These are phyloP conservation scores for Phoma sp. DNA, from an alignment of 2,329 filamentous ascomycete species.

Conservation along the genomic window DNA sequence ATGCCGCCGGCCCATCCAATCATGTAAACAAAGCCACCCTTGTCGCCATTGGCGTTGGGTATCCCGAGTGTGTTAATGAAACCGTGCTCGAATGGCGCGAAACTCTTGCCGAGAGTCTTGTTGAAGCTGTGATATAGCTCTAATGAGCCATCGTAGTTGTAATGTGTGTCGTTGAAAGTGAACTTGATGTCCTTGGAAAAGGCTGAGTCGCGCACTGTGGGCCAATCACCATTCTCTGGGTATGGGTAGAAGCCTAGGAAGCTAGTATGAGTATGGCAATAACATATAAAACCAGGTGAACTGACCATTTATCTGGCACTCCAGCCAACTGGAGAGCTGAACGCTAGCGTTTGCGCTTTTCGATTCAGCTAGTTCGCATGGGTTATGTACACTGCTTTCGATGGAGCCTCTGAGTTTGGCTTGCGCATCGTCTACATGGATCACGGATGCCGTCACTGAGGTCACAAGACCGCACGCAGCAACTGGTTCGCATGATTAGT, in stretches of 20 bases:
- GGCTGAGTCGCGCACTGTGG: conserved; percentile 27
- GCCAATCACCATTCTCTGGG: conserved; percentile 41
- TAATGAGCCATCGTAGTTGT: conserved; percentile 39
- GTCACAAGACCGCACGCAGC: background rate
- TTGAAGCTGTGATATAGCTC: conserved; percentile 40
- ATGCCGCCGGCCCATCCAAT: conserved; percentile 44
- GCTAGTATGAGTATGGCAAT: background rate
- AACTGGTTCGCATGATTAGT: background rate
- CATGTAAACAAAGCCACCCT: conserved; percentile 43
- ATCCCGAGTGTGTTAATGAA: conserved; percentile 38
- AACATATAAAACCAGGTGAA: background rate
- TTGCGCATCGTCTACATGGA: background rate
- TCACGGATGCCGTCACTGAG: background rate
- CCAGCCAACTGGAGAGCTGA: conserved; percentile 40
- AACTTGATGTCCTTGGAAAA: conserved; percentile 39
- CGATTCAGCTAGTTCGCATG: conserved; percentile 34
- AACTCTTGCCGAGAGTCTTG: conserved; percentile 33
- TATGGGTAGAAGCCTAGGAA: conserved; percentile 40
- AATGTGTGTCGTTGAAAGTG: conserved; percentile 44
- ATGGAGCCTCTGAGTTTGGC: background rate
- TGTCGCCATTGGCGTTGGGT: conserved; percentile 40
- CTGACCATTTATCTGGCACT: conserved; percentile 42
- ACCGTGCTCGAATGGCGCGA: conserved; percentile 40
- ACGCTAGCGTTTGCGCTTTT: conserved; percentile 35
- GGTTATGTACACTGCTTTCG: conserved; percentile 17